These are phyloP conservation scores for Mycena pura DNA, from an alignment of 768 basidiomycete species.

Conservation along the genomic window DNA sequence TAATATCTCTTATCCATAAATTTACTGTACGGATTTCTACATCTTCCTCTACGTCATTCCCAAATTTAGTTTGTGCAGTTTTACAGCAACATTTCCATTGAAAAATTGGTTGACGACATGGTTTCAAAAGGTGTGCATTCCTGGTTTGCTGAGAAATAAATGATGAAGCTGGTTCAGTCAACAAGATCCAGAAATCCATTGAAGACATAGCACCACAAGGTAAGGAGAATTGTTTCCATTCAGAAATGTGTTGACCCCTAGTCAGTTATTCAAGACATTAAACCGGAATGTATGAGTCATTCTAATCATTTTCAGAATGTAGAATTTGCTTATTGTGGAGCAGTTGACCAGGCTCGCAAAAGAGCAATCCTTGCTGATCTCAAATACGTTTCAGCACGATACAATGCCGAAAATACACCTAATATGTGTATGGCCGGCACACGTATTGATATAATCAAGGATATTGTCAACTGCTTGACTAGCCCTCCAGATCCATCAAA, in stretches of 20 bases:
- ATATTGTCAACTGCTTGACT: background rate
- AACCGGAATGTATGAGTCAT: too few relatives aligned
- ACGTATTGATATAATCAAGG: background rate
- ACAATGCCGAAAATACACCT: conserved; percentile 1
- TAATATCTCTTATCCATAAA: background rate
- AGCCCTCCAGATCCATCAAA: background rate
- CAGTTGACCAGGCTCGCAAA: background rate
- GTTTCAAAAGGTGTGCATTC: background rate
- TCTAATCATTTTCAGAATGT: too few relatives aligned
- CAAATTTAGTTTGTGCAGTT: background rate
- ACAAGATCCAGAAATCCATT: too few relatives aligned
- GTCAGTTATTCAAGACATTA: too few relatives aligned
- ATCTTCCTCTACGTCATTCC: background rate
- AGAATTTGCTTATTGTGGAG: background rate
- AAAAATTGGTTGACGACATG: background rate
- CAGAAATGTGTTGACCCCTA: too few relatives aligned
- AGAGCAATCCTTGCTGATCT: background rate
- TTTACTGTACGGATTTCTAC: background rate
- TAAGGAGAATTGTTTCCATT: too few relatives aligned
- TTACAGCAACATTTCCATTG: background rate
- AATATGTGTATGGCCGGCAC: conserved; percentile 2
- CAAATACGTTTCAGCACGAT: background rate
- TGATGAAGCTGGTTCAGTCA: too few relatives aligned
- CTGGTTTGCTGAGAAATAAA: too few relatives aligned
- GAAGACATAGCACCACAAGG: too few relatives aligned